Percentiles rank a stretch among this genome's conserved stretches.
These are phyloP conservation scores for Balamuthia mandrillaris DNA, from an alignment of 208 protist species.

Conservation along the genomic window DNA sequence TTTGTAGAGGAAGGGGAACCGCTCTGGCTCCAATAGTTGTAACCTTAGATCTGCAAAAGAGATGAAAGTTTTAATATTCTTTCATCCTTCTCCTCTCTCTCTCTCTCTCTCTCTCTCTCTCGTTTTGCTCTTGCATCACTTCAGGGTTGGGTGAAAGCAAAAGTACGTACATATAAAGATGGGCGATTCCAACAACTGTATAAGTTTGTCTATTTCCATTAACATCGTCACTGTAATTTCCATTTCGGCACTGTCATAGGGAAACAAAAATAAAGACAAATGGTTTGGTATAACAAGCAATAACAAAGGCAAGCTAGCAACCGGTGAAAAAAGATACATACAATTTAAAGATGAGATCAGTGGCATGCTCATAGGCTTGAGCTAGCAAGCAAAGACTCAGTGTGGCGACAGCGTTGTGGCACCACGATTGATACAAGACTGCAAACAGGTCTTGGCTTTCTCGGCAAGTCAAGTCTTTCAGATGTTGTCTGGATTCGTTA, in stretches of 20 bases:
- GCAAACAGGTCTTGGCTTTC: slow-evolving; percentile 70
- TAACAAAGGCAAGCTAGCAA: neutral
- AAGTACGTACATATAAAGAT: slow-evolving; percentile 79
- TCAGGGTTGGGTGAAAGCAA: neutral
- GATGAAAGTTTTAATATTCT: too few relatives aligned
- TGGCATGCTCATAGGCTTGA: slow-evolving; percentile 80
- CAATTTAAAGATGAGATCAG: slow-evolving; percentile 67
- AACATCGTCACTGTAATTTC: slow-evolving; percentile 87
- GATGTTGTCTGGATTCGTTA: neutral
- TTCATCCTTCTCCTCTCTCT: too few relatives aligned
- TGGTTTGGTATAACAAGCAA: neutral
- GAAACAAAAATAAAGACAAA: neutral
- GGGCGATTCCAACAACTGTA: slow-evolving; percentile 92
- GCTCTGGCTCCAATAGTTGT: slow-evolving; percentile 80
- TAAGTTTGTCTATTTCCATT: slow-evolving; percentile 90
- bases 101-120: too few relatives aligned
- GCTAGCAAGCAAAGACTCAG: slow-evolving; percentile 87
- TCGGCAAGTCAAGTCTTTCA: slow-evolving; percentile 43
- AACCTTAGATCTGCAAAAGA: slow-evolving; percentile 75
- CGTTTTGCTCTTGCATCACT: neutral
- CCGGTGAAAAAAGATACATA: slow-evolving; percentile 24
- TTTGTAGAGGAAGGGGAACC: slow-evolving; percentile 81
- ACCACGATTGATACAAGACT: slow-evolving; percentile 65
- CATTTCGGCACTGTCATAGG: slow-evolving; percentile 62
- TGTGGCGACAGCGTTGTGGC: slow-evolving; percentile 82